Conservation (phyloP, 345 rosid species). For the Microcos paniculata region DNA sequence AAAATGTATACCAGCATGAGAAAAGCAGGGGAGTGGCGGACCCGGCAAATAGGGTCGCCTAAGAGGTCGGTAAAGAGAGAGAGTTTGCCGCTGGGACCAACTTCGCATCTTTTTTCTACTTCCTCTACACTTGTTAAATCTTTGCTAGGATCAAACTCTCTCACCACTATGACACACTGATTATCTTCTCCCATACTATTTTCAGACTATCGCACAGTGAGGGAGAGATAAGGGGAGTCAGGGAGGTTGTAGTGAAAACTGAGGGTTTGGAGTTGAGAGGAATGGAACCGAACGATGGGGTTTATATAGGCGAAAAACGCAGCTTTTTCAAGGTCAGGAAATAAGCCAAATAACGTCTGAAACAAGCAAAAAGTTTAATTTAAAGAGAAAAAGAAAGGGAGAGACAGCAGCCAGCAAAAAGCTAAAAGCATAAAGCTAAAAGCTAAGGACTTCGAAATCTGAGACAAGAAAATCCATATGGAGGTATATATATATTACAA, state of each 20-base stretch:
- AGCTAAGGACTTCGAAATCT: conserved; percentile 15
- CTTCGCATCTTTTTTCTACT: conserved; percentile 86
- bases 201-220: background rate
- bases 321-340: conserved; percentile 25
- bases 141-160: conserved; percentile 63
- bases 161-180: conserved; percentile 42
- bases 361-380: conserved; percentile 17
- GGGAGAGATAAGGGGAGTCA: background rate
- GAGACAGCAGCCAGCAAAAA: background rate
- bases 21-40: conserved; percentile 95
- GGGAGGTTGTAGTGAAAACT: background rate
- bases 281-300: background rate
- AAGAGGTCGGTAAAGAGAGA: conserved; percentile 91
- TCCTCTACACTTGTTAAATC: conserved; percentile 64
- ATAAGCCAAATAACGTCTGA: conserved; percentile 19
- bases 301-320: conserved; percentile 18
- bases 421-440: background rate
- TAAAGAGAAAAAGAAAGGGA: background rate
- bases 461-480: background rate
- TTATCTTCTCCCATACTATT: conserved; percentile 23
- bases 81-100: conserved; percentile 75
- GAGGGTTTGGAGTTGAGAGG: background rate
- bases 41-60: conserved; percentile 98
- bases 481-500: background rate
- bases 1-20: conserved; percentile 72